Evolutionary conservation across 2,329 filamentous ascomycete species (phyloP), one percentile per base, ranked within the genome.

Genomic region (Sphaerulina vaccinii): DNA sequence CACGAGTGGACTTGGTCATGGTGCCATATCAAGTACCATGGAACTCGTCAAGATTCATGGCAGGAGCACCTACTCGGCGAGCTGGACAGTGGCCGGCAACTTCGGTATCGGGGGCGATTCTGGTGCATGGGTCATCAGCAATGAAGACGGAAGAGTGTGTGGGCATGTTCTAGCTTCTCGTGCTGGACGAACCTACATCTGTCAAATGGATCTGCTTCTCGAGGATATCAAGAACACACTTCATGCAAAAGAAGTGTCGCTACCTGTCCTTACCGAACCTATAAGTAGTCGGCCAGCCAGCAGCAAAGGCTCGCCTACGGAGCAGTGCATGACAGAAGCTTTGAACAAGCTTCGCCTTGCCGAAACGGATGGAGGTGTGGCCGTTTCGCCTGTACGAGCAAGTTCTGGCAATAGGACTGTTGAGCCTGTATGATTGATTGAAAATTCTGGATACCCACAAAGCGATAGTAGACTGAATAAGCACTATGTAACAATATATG

Each of bases 101-200:
- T 83, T 84, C 61, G 59, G 65, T 71, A 83, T 93, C 10, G 91
- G 91, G 2, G 92, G 92, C 15, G 92, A 97, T 68, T 92, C 87
- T 5, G 92, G 92, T 3, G 92, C 92, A 0, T 97, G 92, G 92
- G 83, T 97, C 3, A 84, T 96, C 13, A 88, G 92, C 61, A 86
- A 88, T 51, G 79, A 80, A 5, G 78, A 84, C n/a, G 90, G 90
- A 1, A 81, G 84, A 32, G 83, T 96, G 2, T 93, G 89, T 61
- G 92, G 92, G 0, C 92, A 96, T 63, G 88, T 97, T 0, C 78
- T 97, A 10, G 92, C 92, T 0, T 83, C 85, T 55, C 92, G 88
- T 65, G 52, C 54, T 10, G 83, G 83, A 36, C 85, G 90, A 4
- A 90, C 90, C 0, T 97, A 96, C 68, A 93, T 97, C 55, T 93